A percentile compares a stretch with the other conserved stretches of the same genome.
Evolutionary conservation across 164 flowering plant genomes (phyloP).

Genomic region (Buxus sempervirens): DNA sequence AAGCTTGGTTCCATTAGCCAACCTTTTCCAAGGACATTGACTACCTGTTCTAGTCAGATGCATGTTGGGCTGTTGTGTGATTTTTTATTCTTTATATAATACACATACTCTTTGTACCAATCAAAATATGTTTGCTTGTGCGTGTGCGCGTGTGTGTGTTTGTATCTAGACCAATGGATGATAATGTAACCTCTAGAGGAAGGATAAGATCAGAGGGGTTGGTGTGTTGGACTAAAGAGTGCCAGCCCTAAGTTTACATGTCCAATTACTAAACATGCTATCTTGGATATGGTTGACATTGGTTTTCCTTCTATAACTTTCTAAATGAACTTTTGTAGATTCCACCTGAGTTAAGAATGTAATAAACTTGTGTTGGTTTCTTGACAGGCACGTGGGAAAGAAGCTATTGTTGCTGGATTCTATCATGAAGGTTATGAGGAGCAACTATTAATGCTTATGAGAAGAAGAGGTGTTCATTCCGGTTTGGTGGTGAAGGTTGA

Average conservation of each 20-base stretch:
- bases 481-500: conserved; percentile 95
- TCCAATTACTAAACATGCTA: not conserved
- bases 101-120: too few relatives aligned
- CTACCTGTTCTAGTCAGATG: too few relatives aligned
- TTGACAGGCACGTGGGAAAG: conserved; percentile 76
- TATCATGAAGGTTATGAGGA: conserved; percentile 95
- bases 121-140: too few relatives aligned
- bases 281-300: not conserved
- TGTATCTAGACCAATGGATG: too few relatives aligned
- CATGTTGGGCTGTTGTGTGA: too few relatives aligned
- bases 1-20: too few relatives aligned
- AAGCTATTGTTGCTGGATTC: conserved; percentile 91
- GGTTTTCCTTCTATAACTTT: not conserved
- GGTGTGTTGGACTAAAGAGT: not conserved
- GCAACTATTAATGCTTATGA: conserved; percentile 90
- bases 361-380: not conserved
- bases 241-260: not conserved
- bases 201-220: too few relatives aligned
- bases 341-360: not conserved
- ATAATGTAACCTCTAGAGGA: too few relatives aligned
- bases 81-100: too few relatives aligned
- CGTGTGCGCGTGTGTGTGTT: too few relatives aligned
- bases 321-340: not conserved
- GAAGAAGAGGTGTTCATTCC: conserved; percentile 92
- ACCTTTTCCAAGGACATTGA: too few relatives aligned